These are phyloP conservation scores for Chaetomium tenue DNA, from an alignment of 495 filamentous ascomycete genomes.

Conservation along the genomic window DNA sequence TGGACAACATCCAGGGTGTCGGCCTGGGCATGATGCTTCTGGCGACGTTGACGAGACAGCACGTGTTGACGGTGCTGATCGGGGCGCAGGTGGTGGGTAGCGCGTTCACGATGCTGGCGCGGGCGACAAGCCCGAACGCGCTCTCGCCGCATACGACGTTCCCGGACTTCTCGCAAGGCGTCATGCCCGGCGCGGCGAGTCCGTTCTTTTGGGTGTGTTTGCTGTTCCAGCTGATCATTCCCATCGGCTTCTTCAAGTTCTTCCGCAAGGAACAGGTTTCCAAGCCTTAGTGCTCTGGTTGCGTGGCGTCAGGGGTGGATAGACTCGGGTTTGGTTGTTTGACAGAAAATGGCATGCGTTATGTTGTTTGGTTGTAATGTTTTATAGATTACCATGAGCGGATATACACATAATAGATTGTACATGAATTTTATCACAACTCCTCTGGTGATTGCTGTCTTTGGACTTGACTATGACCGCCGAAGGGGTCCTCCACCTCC, in stretches of 20 bases:
- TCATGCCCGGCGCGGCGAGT: constrained; percentile 50
- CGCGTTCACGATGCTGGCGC: constrained; percentile 56
- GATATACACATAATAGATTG: constrained; percentile 8
- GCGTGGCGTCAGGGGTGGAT: not conserved
- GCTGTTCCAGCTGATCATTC: constrained; percentile 60
- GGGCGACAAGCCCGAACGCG: constrained; percentile 58
- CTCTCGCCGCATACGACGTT: constrained; percentile 64
- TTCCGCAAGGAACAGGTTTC: constrained; percentile 70
- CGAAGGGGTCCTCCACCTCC: too few species aligned
- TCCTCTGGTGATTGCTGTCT: not conserved
- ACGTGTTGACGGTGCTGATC: constrained; percentile 55
- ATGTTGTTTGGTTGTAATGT: constrained; percentile 3
- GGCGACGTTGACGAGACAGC: constrained; percentile 60
- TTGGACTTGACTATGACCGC: not conserved
- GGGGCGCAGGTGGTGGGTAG: constrained; percentile 57
- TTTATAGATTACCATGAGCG: not conserved
- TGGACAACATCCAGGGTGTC: constrained; percentile 61
- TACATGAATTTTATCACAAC: not conserved
- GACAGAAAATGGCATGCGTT: not conserved
- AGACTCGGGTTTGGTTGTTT: not conserved
- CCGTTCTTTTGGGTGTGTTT: constrained; percentile 68
- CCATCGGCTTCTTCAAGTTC: constrained; percentile 64
- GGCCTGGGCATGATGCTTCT: constrained; percentile 65
- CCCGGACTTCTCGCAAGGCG: constrained; percentile 54
- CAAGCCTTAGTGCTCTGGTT: constrained; percentile 53